Percentiles rank a stretch among this genome's conserved stretches.
Evolutionary conservation across 176 grass and related monocot species (phyloP).

Genomic region (Ensete glaucum): DNA sequence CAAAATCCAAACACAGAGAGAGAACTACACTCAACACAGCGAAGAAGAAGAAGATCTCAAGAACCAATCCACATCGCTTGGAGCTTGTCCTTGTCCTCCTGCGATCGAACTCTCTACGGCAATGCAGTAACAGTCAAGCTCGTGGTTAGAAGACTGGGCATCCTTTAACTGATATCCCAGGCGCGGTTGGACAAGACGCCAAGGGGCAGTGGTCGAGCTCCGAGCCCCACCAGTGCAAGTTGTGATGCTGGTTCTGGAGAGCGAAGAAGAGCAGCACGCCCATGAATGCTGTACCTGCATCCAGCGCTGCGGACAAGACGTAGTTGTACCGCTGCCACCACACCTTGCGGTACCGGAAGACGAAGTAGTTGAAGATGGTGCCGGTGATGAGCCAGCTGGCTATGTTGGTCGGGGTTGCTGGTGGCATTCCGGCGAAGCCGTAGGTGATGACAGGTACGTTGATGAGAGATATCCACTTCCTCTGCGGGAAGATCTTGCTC

Average conservation of each 20-base stretch:
- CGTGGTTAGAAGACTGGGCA: conserved; percentile 62
- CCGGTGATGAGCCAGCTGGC: conserved; percentile 90
- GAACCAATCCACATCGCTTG: too few species aligned
- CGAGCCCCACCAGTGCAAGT: conserved; percentile 88
- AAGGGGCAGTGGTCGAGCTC: conserved; percentile 89
- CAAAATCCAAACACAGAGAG: too few species aligned
- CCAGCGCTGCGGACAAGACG: conserved; percentile 88
- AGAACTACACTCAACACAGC: too few species aligned
- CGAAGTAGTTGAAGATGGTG: conserved; percentile 90
- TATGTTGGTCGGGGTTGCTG: conserved; percentile 94
- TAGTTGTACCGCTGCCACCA: conserved; percentile 99
- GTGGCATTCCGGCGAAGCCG: conserved; percentile 96
- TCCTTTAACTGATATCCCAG: conserved; percentile 69
- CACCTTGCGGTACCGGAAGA: conserved; percentile 76
- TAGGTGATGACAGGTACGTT: conserved; percentile 93
- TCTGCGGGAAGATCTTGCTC: conserved; percentile 75
- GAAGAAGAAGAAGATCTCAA: too few species aligned
- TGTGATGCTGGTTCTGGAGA: conserved; percentile 69
- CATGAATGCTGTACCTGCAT: conserved; percentile 95
- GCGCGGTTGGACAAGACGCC: conserved; percentile 72
- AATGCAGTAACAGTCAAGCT: too few species aligned
- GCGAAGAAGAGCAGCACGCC: conserved; percentile 94
- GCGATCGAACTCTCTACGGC: too few species aligned
- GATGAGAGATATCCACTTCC: conserved; percentile 94
- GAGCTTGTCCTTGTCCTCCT: too few species aligned